Conservation (phyloP, 768 basidiomycete genomes). For the Clitopilus passeckerianus region DNA sequence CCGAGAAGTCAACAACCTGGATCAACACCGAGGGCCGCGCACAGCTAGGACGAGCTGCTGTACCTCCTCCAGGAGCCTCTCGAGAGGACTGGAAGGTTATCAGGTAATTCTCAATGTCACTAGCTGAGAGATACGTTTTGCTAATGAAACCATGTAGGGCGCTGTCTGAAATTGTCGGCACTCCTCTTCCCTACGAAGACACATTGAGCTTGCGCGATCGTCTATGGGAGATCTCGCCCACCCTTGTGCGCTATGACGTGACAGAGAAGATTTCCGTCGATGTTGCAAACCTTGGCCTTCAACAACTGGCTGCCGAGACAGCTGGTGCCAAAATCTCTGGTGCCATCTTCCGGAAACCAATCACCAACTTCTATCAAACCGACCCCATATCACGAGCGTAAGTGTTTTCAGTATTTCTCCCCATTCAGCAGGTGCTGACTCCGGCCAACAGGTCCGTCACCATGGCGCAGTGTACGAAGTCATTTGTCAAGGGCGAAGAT, state of each 20-base stretch:
- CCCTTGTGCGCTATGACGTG: slow-evolving; percentile 80
- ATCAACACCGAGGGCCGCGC: slow-evolving; percentile 95
- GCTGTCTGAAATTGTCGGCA: slow-evolving; percentile 80
- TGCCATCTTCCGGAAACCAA: slow-evolving; percentile 68
- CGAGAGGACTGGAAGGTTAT: slow-evolving; percentile 98
- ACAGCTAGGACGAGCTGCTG: slow-evolving; percentile 88
- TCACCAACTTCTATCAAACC: slow-evolving; percentile 93
- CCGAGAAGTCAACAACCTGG: slow-evolving; percentile 87
- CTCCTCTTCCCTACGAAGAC: slow-evolving; percentile 86
- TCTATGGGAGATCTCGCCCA: slow-evolving; percentile 95
- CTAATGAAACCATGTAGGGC: slow-evolving; percentile 44
- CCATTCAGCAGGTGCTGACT: slow-evolving; percentile 1
- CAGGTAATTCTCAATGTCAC: slow-evolving; percentile 42
- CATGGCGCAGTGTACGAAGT: slow-evolving; percentile 90
- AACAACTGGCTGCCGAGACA: slow-evolving; percentile 46
- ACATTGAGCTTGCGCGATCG: slow-evolving; percentile 80
- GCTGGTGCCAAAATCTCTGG: slow-evolving; percentile 52
- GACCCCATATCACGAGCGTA: slow-evolving; percentile 92
- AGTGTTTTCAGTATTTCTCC: slow-evolving; percentile 27
- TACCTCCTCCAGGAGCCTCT: slow-evolving; percentile 90
- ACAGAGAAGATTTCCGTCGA: slow-evolving; percentile 74
- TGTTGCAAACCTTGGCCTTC: slow-evolving; percentile 67
- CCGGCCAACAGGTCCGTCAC: slow-evolving; percentile 67
- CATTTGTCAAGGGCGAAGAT: slow-evolving; percentile 76
- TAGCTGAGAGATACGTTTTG: background rate